These are phyloP conservation scores for Petrea volubilis DNA, from an alignment of 257 asterid genomes.

Conservation along the genomic window DNA sequence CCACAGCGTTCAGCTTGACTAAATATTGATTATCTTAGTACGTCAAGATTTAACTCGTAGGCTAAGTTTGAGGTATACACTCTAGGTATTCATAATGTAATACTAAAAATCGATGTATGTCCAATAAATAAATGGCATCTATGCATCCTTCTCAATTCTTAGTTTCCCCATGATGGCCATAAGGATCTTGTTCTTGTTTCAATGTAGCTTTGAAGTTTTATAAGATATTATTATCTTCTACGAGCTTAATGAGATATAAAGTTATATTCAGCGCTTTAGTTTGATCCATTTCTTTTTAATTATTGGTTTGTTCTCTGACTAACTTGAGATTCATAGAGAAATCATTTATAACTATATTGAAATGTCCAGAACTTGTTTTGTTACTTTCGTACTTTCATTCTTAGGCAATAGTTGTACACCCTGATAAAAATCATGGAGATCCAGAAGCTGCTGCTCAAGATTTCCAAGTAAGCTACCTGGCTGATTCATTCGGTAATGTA, in stretches of 20 bases:
- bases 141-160: not conserved
- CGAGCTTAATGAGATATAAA: not conserved
- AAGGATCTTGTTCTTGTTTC: not conserved
- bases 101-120: too few relatives aligned
- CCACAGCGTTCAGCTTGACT: too few relatives aligned
- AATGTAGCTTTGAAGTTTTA: not conserved
- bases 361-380: not conserved
- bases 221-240: not conserved
- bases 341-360: not conserved
- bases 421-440: constrained; percentile 82
- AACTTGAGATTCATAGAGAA: constrained; percentile 6
- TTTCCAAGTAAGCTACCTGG: constrained; percentile 57
- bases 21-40: too few relatives aligned
- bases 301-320: not conserved
- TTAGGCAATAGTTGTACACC: constrained; percentile 81
- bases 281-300: not conserved
- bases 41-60: too few relatives aligned
- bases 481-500: not conserved
- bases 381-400: constrained; percentile 11
- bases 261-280: not conserved
- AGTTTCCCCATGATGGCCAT: not conserved
- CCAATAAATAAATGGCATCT: not conserved
- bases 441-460: constrained; percentile 72
- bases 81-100: too few relatives aligned
- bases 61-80: too few relatives aligned